Evolutionary conservation across 2,329 filamentous ascomycete species (phyloP).

Genomic region (Zymoseptoria pseudotritici): DNA sequence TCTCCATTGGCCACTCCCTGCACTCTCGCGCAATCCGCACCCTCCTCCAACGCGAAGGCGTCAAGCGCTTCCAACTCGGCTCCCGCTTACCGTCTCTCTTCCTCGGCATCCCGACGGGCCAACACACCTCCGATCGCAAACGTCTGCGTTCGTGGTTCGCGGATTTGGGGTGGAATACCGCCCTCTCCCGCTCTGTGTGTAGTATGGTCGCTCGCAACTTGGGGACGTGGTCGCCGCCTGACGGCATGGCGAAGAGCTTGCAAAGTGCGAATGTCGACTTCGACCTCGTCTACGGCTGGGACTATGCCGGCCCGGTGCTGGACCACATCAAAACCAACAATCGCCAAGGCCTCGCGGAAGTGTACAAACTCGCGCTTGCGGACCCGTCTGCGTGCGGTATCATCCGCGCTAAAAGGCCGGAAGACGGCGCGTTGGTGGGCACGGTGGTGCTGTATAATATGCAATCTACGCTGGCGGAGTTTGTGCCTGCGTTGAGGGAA

Average conservation of each 20-base stretch:
- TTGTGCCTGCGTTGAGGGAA: slow-evolving; percentile 61
- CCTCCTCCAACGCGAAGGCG: slow-evolving; percentile 60
- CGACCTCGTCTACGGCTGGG: slow-evolving; percentile 73
- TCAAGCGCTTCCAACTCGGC: slow-evolving; percentile 76
- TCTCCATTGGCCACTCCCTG: slow-evolving; percentile 84
- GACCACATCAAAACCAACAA: slow-evolving; percentile 67
- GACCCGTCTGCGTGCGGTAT: slow-evolving; percentile 69
- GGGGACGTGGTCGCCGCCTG: slow-evolving; percentile 65
- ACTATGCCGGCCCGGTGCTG: slow-evolving; percentile 66
- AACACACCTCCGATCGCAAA: slow-evolving; percentile 52
- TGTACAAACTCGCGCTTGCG: slow-evolving; percentile 68
- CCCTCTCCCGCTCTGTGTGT: slow-evolving; percentile 54
- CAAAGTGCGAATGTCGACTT: slow-evolving; percentile 68
- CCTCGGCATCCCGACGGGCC: slow-evolving; percentile 66
- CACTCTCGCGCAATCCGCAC: slow-evolving; percentile 77
- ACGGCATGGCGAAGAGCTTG: slow-evolving; percentile 67
- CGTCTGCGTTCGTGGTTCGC: slow-evolving; percentile 72
- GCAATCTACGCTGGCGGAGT: slow-evolving; percentile 59
- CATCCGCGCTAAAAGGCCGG: slow-evolving; percentile 67
- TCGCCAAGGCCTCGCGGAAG: slow-evolving; percentile 68
- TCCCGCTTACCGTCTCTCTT: slow-evolving; percentile 77
- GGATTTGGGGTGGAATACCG: slow-evolving; percentile 80
- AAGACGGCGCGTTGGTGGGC: slow-evolving; percentile 62
- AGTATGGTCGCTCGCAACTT: slow-evolving; percentile 70
- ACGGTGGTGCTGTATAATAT: slow-evolving; percentile 73